Conservation (phyloP, 2,329 filamentous ascomycete genomes). For the Cercospora sesami region DNA sequence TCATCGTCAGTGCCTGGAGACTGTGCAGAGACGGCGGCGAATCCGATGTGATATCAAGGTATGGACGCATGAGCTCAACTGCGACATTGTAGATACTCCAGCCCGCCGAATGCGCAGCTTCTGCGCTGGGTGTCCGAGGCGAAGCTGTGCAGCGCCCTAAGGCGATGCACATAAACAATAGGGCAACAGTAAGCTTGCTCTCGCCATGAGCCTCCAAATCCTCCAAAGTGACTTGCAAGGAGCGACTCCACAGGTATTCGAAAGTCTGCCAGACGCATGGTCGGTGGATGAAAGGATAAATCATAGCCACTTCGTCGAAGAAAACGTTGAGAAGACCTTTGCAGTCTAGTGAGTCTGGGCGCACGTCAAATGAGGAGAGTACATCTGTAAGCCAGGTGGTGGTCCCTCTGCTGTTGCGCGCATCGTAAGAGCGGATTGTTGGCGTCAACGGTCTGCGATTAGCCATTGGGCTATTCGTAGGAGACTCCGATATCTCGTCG, state of each 20-base stretch:
- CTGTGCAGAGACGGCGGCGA: background rate
- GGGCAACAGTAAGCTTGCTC: background rate
- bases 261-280: background rate
- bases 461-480: background rate
- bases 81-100: background rate
- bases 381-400: background rate
- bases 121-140: background rate
- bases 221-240: background rate
- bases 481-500: background rate
- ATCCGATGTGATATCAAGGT: background rate
- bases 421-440: background rate
- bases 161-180: background rate
- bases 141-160: background rate
- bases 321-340: background rate
- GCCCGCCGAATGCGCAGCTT: background rate
- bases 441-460: background rate
- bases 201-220: background rate
- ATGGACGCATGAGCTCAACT: background rate
- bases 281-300: background rate
- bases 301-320: background rate
- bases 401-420: background rate
- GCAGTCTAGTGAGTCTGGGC: background rate
- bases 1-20: background rate
- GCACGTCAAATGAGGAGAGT: background rate
- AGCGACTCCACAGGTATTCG: background rate